Base-by-base conservation (phyloP, 352 stramenopile genomes). In the Phytopythium aichiense region DNA sequence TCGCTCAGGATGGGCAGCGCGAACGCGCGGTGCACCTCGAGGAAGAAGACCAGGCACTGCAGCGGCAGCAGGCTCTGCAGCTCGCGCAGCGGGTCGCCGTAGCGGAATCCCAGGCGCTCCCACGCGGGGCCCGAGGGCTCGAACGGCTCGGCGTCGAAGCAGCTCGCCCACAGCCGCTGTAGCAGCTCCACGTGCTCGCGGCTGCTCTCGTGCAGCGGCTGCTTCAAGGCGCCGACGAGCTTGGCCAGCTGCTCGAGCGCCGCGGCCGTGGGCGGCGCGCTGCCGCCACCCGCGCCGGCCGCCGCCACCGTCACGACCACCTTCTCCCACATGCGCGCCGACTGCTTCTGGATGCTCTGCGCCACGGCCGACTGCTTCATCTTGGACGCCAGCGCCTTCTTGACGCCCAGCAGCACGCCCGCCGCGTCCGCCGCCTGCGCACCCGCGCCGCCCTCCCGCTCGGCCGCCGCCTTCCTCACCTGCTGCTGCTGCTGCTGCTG, bases 41-140 rank as follows among this genome's bases (percentile, higher is more conserved):
- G 79, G 66, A 95, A 95, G 61, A 88, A 94, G 46, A 88, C 78
- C 9, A 95, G 73, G 42, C 84, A 92, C 63, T 95, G 83, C 48
- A 95, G 64, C 4, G 81, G 79, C 22, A 94, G 68, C 35, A 92
- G 56, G 38, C 76, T 79, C 69, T 92, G 82, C 22, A 93, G 71
- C 60, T 92, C 85, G 9, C 70, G 61, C 56, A 90, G 56, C 7
- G 87, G 84, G 35, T 95, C 84, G 28, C 84, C 79, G 55, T 81
- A 69, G 42, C 71, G 74, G 45, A 95, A 90, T 0, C 84, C 84
- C 18, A 93, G 63, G 9, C 76, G 73, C 20, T 75, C 72, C 87
- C 87, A 95, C 23, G 71, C 65, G 0, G 63, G 30, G 12, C 74
- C 79, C 8, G 66, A 75, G n/a, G 76, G 15, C 22, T 62, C 63